Percentiles rank a stretch among this genome's conserved stretches.
Evolutionary conservation across 495 filamentous ascomycete genomes (phyloP).

Genomic region (Letharia columbiana): DNA sequence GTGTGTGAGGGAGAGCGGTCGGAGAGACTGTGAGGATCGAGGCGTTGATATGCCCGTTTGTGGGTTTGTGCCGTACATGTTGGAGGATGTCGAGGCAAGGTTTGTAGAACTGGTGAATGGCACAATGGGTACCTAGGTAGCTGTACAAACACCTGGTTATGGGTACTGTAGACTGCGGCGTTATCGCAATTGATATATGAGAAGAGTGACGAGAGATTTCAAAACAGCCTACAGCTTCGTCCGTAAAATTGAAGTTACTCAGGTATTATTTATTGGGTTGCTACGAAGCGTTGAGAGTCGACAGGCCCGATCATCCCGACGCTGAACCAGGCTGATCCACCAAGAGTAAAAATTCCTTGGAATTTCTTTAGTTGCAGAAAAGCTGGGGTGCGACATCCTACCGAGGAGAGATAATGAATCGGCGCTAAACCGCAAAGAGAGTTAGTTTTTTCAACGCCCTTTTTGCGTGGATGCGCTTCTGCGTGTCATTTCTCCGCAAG

Average conservation of each 20-base stretch:
- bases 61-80: conserved; percentile 84
- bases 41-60: conserved; percentile 95
- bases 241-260: background rate
- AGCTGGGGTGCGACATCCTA: background rate
- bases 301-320: background rate
- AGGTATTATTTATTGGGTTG: background rate
- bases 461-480: background rate
- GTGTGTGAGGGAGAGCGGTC: conserved; percentile 80
- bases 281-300: conserved; percentile 13
- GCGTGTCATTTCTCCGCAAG: background rate
- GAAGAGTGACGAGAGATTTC: background rate
- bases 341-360: no score
- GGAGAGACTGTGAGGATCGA: conserved; percentile 81
- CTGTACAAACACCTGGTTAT: background rate
- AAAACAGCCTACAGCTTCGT: background rate
- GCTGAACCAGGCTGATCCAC: background rate
- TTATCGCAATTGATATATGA: background rate
- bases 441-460: background rate
- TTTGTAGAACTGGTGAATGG: no score
- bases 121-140: background rate
- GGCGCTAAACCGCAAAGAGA: background rate
- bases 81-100: conserved; percentile 16
- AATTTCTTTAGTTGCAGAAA: background rate
- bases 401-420: background rate
- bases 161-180: background rate